A percentile compares a stretch with the other conserved stretches of the same genome.
Conservation (phyloP, 176 grass and related monocot species). For the Cenchrus americanus region DNA sequence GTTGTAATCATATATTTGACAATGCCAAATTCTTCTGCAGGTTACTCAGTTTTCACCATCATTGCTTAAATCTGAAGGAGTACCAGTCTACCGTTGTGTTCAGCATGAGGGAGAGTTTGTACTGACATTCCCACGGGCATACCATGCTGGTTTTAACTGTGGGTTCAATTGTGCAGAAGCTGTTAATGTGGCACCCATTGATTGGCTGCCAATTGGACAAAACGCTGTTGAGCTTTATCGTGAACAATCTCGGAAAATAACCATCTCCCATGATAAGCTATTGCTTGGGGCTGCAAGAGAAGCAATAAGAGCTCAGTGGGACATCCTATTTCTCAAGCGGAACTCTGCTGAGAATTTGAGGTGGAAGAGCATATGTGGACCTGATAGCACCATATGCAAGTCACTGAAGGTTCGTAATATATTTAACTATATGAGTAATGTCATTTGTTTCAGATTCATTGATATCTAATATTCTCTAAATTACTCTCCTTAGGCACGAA, state of each 20-base stretch:
- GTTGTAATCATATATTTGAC: not conserved
- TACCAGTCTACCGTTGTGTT: slow-evolving; percentile 82
- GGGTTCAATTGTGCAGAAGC: slow-evolving; percentile 99
- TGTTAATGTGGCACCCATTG: slow-evolving; percentile 94
- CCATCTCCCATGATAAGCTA: slow-evolving; percentile 94
- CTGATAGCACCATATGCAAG: slow-evolving; percentile 68
- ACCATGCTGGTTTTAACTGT: slow-evolving; percentile 95
- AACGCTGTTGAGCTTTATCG: slow-evolving; percentile 87
- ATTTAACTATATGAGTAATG: not conserved
- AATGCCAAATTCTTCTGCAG: slow-evolving; percentile 47
- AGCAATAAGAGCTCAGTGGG: slow-evolving; percentile 88
- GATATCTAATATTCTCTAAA: slow-evolving; percentile 40
- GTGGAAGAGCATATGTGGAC: slow-evolving; percentile 74
- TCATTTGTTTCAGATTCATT: slow-evolving; percentile 12
- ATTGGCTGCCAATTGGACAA: slow-evolving; percentile 95
- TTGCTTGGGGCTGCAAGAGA: slow-evolving; percentile 83
- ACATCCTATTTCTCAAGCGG: slow-evolving; percentile 67
- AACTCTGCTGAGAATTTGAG: slow-evolving; percentile 64
- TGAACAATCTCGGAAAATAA: slow-evolving; percentile 73
- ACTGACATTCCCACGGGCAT: slow-evolving; percentile 86
- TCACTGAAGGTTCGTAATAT: slow-evolving; percentile 65
- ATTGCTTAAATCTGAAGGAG: slow-evolving; percentile 79
- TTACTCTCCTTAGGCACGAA: slow-evolving; percentile 58
- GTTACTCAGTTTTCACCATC: slow-evolving; percentile 97
- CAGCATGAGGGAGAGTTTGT: slow-evolving; percentile 87